Evolutionary conservation across 2,329 filamentous ascomycete genomes (phyloP), one percentile per base, ranked within the genome.

Genomic region (Claviceps pazoutovae): DNA sequence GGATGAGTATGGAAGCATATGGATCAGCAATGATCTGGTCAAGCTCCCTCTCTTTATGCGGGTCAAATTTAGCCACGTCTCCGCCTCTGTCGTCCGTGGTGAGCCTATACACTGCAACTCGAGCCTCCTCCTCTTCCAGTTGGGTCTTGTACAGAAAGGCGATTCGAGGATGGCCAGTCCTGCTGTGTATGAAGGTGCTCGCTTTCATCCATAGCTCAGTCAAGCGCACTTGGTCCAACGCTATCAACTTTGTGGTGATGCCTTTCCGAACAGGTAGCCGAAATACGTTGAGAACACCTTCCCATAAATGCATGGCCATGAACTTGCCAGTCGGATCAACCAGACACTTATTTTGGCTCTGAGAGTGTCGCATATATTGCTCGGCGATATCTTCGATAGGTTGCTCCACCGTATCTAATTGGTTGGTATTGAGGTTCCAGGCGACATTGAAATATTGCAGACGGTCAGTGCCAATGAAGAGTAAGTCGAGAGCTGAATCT

Each of bases 401-500:
- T 60, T 75, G 70, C 58, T 75, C 71, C 21, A 76, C 63, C 0
- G 74, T 78, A 8, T 77, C 72, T 2, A 84, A 66, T 53, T 71
- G 65, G 19, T 67, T 67, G 4, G 62, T 71, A 63, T 76, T 67
- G 0, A 75, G 61, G 59, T 96, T 82, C 90, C 93, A 98, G 16
- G 77, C 82, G 19, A 95, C 68, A 1, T 88, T 95, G 66, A 97
- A 95, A 70, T 95, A 97, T 61, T 89, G 83, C 59, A 87, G 86
- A 51, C 86, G 82, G 63, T 95, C 86, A 46, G 93, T 98, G 48
- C 89, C 91, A 53, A 98, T 78, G 64, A 98, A 95, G 55, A 98
- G 79, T 55, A 96, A 80, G 59, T 97, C 89, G 47, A 83, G 88
- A 5, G 75, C 68, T 30, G 83, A 82, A 58, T 87, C 80, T 48